These are phyloP conservation scores for Naganishia randhawae DNA, from an alignment of 768 basidiomycete species.

Conservation along the genomic window DNA sequence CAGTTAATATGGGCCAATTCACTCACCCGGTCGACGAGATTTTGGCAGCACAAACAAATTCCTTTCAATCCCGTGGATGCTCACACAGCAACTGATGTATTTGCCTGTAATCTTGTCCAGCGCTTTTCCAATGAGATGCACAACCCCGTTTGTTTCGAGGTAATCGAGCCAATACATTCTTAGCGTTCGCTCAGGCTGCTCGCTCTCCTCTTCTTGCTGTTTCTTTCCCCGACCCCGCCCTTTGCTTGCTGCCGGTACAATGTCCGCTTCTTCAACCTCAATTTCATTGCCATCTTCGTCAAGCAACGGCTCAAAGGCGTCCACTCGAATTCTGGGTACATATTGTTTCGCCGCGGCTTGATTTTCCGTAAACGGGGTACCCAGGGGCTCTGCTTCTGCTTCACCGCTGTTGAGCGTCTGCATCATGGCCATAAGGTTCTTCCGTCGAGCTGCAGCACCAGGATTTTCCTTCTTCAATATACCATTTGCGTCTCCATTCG, in stretches of 20 bases:
- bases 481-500: not conserved
- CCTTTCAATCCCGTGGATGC: conserved; percentile 76
- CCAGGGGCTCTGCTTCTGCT: conserved; percentile 21
- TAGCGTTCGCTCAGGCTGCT: conserved; percentile 59
- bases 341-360: conserved; percentile 26
- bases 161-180: conserved; percentile 96
- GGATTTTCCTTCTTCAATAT: conserved; percentile 33
- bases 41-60: conserved; percentile 88
- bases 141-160: conserved; percentile 71
- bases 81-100: conserved; percentile 76
- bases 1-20: not conserved
- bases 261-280: conserved; percentile 24
- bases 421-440: conserved; percentile 26
- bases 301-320: conserved; percentile 37
- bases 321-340: conserved; percentile 28
- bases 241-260: conserved; percentile 5
- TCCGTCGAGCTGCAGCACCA: conserved; percentile 26
- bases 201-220: conserved; percentile 63
- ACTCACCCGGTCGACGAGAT: conserved; percentile 58
- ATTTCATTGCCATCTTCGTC: conserved; percentile 29
- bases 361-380: conserved; percentile 19
- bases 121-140: conserved; percentile 88
- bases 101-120: conserved; percentile 65
- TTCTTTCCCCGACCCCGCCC: conserved; percentile 5
- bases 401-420: conserved; percentile 26